Conservation (phyloP, 139 green algal species). For the Coelastrella sp. region DNA sequence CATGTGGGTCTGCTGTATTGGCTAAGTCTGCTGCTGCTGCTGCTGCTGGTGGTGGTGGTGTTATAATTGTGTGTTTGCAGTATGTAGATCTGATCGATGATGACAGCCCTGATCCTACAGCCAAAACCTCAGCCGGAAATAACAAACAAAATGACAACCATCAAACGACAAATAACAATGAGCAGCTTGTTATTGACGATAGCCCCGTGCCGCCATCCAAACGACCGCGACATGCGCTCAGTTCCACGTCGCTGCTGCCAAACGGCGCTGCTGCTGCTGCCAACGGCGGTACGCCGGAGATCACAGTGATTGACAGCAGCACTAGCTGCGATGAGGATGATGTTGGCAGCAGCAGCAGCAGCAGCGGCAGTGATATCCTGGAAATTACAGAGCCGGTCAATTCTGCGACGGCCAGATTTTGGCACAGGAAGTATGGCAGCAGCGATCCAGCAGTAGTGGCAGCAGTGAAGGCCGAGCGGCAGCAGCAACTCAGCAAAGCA, state of each 20-base stretch:
- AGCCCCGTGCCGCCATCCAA: background rate
- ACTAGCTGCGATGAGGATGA: constrained; percentile 4
- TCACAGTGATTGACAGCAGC: constrained; percentile 17
- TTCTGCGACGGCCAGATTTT: background rate
- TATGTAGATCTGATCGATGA: background rate
- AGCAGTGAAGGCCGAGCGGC: background rate
- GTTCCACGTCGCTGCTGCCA: background rate
- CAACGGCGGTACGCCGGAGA: background rate
- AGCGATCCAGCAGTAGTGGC: background rate
- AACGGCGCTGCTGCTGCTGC: constrained; percentile 21
- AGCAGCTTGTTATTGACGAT: background rate
- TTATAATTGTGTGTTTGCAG: background rate
- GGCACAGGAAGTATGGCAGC: no score
- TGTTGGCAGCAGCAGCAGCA: background rate
- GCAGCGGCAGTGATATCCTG: constrained; percentile 20
- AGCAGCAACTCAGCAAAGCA: background rate
- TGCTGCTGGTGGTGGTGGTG: background rate
- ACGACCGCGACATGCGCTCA: background rate
- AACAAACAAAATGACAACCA: background rate
- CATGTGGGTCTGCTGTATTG: no score
- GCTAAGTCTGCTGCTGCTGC: constrained; percentile 10
- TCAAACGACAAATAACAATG: no score
- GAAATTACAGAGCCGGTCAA: background rate
- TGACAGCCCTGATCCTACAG: background rate
- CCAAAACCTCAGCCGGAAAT: background rate